A percentile compares a stretch with the other conserved stretches of the same genome.
These are phyloP conservation scores for Leptographium lundbergii DNA, from an alignment of 2,329 filamentous ascomycete genomes.

Conservation along the genomic window DNA sequence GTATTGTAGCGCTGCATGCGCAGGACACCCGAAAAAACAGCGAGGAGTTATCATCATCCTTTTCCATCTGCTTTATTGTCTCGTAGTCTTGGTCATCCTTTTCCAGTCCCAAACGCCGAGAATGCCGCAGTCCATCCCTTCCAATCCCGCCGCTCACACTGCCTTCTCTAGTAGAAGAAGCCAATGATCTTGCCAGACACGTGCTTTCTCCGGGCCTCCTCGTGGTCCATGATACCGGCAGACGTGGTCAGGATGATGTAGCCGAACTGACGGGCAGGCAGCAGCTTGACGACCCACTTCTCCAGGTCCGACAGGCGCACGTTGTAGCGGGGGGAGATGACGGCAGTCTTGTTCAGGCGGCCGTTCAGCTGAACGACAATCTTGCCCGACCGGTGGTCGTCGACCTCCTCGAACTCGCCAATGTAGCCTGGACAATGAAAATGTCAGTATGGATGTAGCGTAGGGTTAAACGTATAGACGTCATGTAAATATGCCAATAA, in stretches of 20 bases:
- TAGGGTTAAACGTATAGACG: conserved; percentile 83
- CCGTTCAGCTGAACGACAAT: conserved; percentile 99
- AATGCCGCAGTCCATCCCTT: conserved; percentile 1
- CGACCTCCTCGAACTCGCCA: conserved; percentile 98
- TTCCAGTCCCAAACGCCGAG: conserved; percentile 8
- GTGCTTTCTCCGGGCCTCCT: conserved; percentile 97
- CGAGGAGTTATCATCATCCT: neutral
- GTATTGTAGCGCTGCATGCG: neutral
- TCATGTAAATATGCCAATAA: conserved; percentile 41
- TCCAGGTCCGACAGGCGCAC: conserved; percentile 93
- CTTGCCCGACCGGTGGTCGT: conserved; percentile 99
- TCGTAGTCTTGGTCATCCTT: conserved; percentile 6
- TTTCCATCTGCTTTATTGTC: conserved; percentile 3
- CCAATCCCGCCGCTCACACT: neutral
- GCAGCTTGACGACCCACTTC: conserved; percentile 99
- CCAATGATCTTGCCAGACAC: conserved; percentile 98
- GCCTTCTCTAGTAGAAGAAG: conserved; percentile 78
- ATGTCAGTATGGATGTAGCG: conserved; percentile 53
- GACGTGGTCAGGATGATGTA: conserved; percentile 99
- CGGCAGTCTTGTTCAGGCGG: conserved; percentile 95
- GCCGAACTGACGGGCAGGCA: conserved; percentile 99
- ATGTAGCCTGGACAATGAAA: conserved; percentile 64
- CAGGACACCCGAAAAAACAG: neutral
- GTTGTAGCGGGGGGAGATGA: conserved; percentile 99
- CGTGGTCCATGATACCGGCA: conserved; percentile 99